Evolutionary conservation across 2,329 filamentous ascomycete genomes (phyloP).

Genomic region (Verticillium albo-atrum): DNA sequence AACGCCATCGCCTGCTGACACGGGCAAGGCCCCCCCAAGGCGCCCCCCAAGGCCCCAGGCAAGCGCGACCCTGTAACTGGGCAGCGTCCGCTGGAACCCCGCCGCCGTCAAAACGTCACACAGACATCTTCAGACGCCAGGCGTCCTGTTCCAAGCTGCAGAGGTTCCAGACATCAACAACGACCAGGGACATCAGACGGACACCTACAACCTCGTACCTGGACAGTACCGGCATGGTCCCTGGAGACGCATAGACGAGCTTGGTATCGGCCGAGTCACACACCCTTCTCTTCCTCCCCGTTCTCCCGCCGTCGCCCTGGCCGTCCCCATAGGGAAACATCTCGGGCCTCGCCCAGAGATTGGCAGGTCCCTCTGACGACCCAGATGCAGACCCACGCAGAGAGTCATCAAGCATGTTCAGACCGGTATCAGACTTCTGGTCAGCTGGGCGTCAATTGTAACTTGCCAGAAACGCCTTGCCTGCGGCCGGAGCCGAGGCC

Average conservation of each 20-base stretch:
- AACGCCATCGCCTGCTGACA: background rate
- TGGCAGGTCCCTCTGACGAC: background rate
- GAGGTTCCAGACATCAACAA: background rate
- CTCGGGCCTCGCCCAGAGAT: background rate
- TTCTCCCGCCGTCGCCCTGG: background rate
- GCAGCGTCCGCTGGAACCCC: background rate
- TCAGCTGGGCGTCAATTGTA: background rate
- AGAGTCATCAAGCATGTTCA: background rate
- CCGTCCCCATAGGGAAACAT: background rate
- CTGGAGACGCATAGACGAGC: background rate
- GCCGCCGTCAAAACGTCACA: background rate
- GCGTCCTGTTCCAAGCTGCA: background rate
- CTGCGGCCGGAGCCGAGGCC: background rate
- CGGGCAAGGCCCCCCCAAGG: background rate
- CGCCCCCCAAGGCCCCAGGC: background rate
- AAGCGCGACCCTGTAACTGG: background rate
- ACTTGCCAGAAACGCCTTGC: background rate
- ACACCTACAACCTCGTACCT: background rate
- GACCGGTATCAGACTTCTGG: background rate
- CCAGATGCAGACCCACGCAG: background rate
- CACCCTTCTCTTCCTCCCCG: background rate
- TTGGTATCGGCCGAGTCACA: background rate
- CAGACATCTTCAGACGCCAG: constrained; percentile 3
- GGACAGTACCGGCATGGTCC: background rate
- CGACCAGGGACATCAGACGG: background rate